Base-by-base conservation (phyloP, 176 grass and related monocot genomes). In the Themeda triandra region DNA sequence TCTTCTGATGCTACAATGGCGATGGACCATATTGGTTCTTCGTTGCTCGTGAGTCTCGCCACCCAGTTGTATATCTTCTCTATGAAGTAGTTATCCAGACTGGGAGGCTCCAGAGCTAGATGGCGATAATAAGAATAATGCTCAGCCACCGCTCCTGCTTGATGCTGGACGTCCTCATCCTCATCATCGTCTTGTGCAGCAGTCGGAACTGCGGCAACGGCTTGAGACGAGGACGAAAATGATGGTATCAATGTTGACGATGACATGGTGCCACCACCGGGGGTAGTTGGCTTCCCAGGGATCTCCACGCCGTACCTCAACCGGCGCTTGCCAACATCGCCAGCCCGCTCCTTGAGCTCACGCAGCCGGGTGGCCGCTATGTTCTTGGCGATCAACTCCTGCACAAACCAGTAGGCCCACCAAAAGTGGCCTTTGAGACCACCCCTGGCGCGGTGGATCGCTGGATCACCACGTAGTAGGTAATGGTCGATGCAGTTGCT, bases 401-500 rank as follows among this genome's bases (percentile, higher is more conserved):
- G 21, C 41, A 65, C 4, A 21, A 64, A 36, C 71, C 15, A n/a
- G n/a, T n/a, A n/a, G n/a, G n/a, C n/a, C n/a, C n/a, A n/a, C n/a
- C n/a, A n/a, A n/a, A n/a, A n/a, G n/a, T n/a, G n/a, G n/a, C n/a
- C n/a, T n/a, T n/a, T n/a, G n/a, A n/a, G n/a, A n/a, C n/a, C n/a
- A n/a, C n/a, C n/a, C n/a, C n/a, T 33, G 18, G 45, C 28, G 10
- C 30, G 46, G 29, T 54, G 29, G 46, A 75, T 75, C 0, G 51
- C 46, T 0, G 30, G 73, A 2, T 75, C 51, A 49, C 29, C 29
- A 2, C 73, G 73, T 10, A 54, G 51, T 17, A 32, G 46, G 28
- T 75, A 75, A 3, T 35, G 46, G 73, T 75, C 28, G 48, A 75
- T 75, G 73, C 73, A 75, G 73, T 54, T 75, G 73, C 32, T 75